Percentiles rank a stretch among this genome's conserved stretches.
These are phyloP conservation scores for Ustilago hordei DNA, from an alignment of 1,284 basidiomycete species.

Conservation along the genomic window DNA sequence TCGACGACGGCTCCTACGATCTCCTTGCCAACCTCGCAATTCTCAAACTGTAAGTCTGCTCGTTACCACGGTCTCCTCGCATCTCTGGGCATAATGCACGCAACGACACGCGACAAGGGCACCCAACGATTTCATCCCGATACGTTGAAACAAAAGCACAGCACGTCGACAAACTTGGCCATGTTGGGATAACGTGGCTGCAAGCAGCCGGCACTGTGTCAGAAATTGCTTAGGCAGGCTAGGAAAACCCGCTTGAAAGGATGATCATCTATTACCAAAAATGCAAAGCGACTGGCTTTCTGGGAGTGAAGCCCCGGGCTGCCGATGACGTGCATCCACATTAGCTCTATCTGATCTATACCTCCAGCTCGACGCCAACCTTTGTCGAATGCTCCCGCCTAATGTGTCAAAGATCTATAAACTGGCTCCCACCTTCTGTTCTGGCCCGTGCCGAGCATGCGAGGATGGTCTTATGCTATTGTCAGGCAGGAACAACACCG, in stretches of 20 bases:
- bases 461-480: background rate
- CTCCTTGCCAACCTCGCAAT: slow-evolving; percentile 91
- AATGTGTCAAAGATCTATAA: background rate
- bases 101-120: background rate
- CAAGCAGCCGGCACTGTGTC: too few relatives aligned
- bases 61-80: background rate
- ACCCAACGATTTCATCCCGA: background rate
- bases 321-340: slow-evolving; percentile 59
- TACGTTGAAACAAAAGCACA: background rate
- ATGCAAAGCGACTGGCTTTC: slow-evolving; percentile 53
- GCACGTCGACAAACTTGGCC: background rate
- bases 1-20: slow-evolving; percentile 89
- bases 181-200: too few relatives aligned
- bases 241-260: slow-evolving; percentile 1
- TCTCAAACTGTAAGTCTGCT: slow-evolving; percentile 78
- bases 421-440: background rate
- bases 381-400: background rate
- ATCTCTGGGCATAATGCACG: slow-evolving; percentile 8
- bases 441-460: slow-evolving; percentile 17
- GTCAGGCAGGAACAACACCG: background rate
- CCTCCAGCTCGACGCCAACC: background rate
- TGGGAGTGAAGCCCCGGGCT: slow-evolving; percentile 60
- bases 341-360: slow-evolving; percentile 69
- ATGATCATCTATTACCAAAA: slow-evolving; percentile 45
- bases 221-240: background rate